Conservation (phyloP, 1,139 yeast genomes). For the Meyerozyma athensensis region DNA sequence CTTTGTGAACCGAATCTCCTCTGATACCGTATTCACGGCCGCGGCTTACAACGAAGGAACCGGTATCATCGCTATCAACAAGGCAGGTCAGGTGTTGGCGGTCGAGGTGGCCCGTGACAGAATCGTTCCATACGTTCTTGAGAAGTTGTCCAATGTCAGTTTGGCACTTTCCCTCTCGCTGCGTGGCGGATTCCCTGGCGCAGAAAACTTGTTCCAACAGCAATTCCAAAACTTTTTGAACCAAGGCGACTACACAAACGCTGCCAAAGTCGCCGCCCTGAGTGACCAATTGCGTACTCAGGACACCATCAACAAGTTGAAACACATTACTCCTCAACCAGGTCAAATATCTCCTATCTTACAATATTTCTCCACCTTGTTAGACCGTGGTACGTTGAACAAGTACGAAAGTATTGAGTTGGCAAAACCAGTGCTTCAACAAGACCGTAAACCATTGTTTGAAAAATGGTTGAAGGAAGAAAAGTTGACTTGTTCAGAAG, state of each 20-base stretch:
- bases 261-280: slow-evolving; percentile 96
- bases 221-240: slow-evolving; percentile 84
- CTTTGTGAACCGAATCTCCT: slow-evolving; percentile 94
- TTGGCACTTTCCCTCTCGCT: slow-evolving; percentile 87
- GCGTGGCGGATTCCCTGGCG: slow-evolving; percentile 96
- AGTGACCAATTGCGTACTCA: slow-evolving; percentile 92
- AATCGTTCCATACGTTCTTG: slow-evolving; percentile 84
- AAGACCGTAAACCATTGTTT: slow-evolving; percentile 87
- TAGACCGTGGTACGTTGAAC: slow-evolving; percentile 91
- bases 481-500: slow-evolving; percentile 90
- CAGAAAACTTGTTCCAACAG: slow-evolving; percentile 84
- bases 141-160: slow-evolving; percentile 79
- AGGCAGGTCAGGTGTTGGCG: slow-evolving; percentile 91
- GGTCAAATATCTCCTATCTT: slow-evolving; percentile 94
- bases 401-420: slow-evolving; percentile 92
- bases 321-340: slow-evolving; percentile 89
- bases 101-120: slow-evolving; percentile 85
- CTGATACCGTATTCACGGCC: slow-evolving; percentile 94
- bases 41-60: slow-evolving; percentile 65
- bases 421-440: slow-evolving; percentile 93
- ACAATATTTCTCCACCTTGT: slow-evolving; percentile 85
- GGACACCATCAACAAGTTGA: slow-evolving; percentile 89
- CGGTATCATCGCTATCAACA: slow-evolving; percentile 91
- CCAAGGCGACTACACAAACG: slow-evolving; percentile 84
- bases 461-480: slow-evolving; percentile 97